Evolutionary conservation across 176 grass and related monocot species (phyloP).

Genomic region (Rhipidocladum racemiflorum): DNA sequence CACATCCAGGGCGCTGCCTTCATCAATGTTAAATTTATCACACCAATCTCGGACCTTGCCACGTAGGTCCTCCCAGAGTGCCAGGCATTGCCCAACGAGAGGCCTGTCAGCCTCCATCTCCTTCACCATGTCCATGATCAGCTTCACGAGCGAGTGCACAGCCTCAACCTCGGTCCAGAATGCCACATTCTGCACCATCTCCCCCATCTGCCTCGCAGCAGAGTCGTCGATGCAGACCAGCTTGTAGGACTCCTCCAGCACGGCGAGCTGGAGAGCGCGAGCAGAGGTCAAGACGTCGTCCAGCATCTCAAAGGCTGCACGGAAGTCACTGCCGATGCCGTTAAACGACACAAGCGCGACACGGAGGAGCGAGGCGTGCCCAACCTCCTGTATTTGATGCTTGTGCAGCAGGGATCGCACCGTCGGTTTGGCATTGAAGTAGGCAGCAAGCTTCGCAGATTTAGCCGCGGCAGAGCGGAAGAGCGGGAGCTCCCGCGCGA

Average conservation of each 20-base stretch:
- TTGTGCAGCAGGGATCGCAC: slow-evolving; percentile 59
- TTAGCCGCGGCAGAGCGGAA: slow-evolving; percentile 46
- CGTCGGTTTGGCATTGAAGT: slow-evolving; percentile 58
- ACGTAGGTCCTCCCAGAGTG: slow-evolving; percentile 68
- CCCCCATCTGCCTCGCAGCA: slow-evolving; percentile 51
- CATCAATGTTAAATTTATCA: slow-evolving; percentile 47
- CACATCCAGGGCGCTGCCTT: slow-evolving; percentile 31
- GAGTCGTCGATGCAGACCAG: slow-evolving; percentile 53
- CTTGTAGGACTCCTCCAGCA: slow-evolving; percentile 62
- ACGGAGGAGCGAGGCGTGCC: slow-evolving; percentile 49
- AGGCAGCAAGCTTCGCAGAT: slow-evolving; percentile 61
- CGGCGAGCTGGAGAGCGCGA: slow-evolving; percentile 45
- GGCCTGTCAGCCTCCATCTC: slow-evolving; percentile 77
- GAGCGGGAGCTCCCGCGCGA: slow-evolving; percentile 53
- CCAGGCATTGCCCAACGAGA: slow-evolving; percentile 75
- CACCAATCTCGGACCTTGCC: slow-evolving; percentile 70
- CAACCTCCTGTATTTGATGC: slow-evolving; percentile 66
- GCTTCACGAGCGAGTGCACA: slow-evolving; percentile 46
- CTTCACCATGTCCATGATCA: slow-evolving; percentile 64
- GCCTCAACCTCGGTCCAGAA: slow-evolving; percentile 76
- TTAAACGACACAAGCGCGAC: slow-evolving; percentile 35
- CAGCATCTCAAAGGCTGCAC: slow-evolving; percentile 51
- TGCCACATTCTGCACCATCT: slow-evolving; percentile 46
- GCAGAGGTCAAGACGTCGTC: slow-evolving; percentile 50
- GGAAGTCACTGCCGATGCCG: slow-evolving; percentile 28